Base-by-base conservation (phyloP, 2,329 filamentous ascomycete genomes). In the Myriangium duriaei region DNA sequence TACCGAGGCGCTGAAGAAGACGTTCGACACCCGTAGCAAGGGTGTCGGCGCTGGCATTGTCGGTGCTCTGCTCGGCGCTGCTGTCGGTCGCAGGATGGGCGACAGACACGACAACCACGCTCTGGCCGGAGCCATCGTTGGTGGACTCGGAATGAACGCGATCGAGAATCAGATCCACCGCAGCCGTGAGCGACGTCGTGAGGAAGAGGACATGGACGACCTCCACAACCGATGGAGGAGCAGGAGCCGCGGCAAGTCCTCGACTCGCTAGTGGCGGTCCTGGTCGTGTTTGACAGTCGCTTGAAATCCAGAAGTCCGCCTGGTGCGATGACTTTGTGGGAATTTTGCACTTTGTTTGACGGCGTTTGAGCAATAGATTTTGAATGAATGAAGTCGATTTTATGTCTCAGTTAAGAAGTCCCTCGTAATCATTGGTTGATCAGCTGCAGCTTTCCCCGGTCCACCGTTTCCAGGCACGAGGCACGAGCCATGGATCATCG, bases 51-150 rank as follows among this genome's bases (percentile, higher is more conserved):
- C 49, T 16, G 54, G 52, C 12, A 31, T 57, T 10, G 54, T 53
- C 2, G 55, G 55, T 24, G 55, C 55, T 6, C 46, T 56, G 21
- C 49, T 56, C 12, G 55, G 55, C 26, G 54, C 53, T 10, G 42
- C 56, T 7, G 52, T 54, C 11, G 55, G 50, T 6, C 40, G 52
- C 17, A 45, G 57, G 33, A 51, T 57, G 19, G 53, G 55, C 28
- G 48, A 48, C 35, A 50, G 53, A 34, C 48, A 54, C 16, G 55
- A 58, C 42, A 37, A 33, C 12, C 36, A 39, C 24, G 51, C 54
- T 11, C 41, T 55, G 19, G 45, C 56, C 12, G 55, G 55, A 10
- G 55, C 54, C 13, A 39, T 57, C 10, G 46, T 58, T 11, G 55
- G 55, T 11, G 55, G 53, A 11, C 42, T 58, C 6, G 52, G 49